Base-by-base conservation (phyloP, 2,329 filamentous ascomycete species). In the Xylaria sp. region DNA sequence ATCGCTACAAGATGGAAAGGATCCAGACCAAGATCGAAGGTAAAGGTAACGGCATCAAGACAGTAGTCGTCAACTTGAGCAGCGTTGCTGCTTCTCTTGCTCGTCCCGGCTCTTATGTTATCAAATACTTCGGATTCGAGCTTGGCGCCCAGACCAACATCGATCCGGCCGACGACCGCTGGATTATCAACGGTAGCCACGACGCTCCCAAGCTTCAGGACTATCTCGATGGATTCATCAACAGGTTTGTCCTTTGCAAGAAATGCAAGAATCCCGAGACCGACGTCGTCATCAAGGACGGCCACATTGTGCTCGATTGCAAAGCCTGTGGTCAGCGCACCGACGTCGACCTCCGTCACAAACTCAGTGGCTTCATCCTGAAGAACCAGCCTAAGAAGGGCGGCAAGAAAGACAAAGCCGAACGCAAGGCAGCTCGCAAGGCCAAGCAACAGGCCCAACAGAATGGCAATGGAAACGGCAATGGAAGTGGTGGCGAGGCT, bases 1-100 rank as follows among this genome's bases (percentile, higher is more conserved):
- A 99, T 84, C 95, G 95, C 80, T 99, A 99, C 89, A 99, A 99
- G 89, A 99, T 99, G 95, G 95, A 98, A 84, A 90, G 89, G 74
- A 84, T 99, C 78, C 92, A 96, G 85, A 97, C 95, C 79, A 99
- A 99, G 87, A 96, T 99, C 74, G 95, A 99, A 83, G 95, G 95
- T 82, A 99, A 99, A 83, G 95, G 95, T 72, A 99, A 99, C 83
- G 95, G 95, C 77, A 99, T 99, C 88, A 99, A 99, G 86, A 99
- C 86, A 73, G 95, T 99, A 75, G 90, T 99, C 73, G 92, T 96
- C 86, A 99, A 99, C 81, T 83, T 99, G 77, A 92, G 89, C 85
- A 96, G 92, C 77, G 93, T 99, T 72, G 94, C 94, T 73, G 85
- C 91, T 75, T 96, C 94, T 67, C 88, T 99, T 72, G 92, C 92